Conservation (phyloP, 1,284 basidiomycete species). For the Ceratobasidium sp. region DNA sequence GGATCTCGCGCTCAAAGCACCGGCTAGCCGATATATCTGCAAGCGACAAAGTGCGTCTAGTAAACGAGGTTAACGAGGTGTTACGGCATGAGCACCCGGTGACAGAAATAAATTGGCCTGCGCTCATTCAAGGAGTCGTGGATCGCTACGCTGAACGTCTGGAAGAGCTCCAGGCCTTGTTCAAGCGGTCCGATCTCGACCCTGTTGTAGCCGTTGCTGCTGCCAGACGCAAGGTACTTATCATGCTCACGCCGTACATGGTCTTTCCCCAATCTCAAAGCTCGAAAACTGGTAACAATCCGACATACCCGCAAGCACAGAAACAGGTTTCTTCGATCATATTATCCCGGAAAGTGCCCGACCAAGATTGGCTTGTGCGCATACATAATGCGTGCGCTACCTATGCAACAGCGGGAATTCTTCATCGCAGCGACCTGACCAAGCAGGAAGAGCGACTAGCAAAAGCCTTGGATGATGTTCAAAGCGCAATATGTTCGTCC, state of each 20-base stretch:
- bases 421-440: background rate
- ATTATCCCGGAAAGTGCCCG: background rate
- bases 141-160: slow-evolving; percentile 56
- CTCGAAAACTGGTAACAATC: too few relatives aligned
- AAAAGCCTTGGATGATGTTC: background rate
- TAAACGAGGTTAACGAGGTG: slow-evolving; percentile 44
- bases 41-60: slow-evolving; percentile 42
- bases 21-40: slow-evolving; percentile 45
- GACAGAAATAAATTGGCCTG: slow-evolving; percentile 56
- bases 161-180: slow-evolving; percentile 51
- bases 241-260: slow-evolving; percentile 53
- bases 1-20: slow-evolving; percentile 49
- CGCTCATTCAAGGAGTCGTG: slow-evolving; percentile 52
- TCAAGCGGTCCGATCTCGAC: slow-evolving; percentile 45
- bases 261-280: slow-evolving; percentile 41
- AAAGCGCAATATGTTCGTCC: slow-evolving; percentile 50
- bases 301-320: background rate
- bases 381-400: slow-evolving; percentile 4
- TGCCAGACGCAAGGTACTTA: slow-evolving; percentile 47
- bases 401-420: slow-evolving; percentile 13
- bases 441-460: background rate
- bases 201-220: slow-evolving; percentile 34
- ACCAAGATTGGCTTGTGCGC: slow-evolving; percentile 1
- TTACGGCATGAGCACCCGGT: slow-evolving; percentile 41
- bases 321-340: background rate